Evolutionary conservation across 176 grass and related monocot species (phyloP).

Genomic region (Oryza meyeriana): DNA sequence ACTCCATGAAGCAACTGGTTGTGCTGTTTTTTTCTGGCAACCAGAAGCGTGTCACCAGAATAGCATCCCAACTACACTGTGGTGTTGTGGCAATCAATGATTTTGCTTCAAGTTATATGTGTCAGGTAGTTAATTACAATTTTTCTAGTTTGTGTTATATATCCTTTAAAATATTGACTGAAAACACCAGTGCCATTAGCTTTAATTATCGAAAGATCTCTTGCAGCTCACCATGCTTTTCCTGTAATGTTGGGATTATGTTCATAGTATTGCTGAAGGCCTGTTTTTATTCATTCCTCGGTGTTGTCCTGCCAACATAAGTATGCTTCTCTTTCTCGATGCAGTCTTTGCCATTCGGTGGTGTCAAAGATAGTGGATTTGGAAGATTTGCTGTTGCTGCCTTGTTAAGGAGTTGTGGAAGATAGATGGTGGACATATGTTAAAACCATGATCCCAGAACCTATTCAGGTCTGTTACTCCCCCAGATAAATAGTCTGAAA

Average conservation of each 20-base stretch:
- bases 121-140: constrained; percentile 52
- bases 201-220: background rate
- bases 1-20: constrained; percentile 30
- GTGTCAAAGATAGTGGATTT: constrained; percentile 92
- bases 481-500: background rate
- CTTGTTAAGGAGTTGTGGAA: constrained; percentile 85
- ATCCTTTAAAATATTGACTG: background rate
- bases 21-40: constrained; percentile 79
- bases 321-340: background rate
- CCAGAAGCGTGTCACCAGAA: constrained; percentile 73
- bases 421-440: constrained; percentile 92
- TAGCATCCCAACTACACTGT: constrained; percentile 80
- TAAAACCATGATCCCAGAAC: constrained; percentile 79
- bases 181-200: background rate
- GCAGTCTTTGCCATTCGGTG: constrained; percentile 90
- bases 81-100: constrained; percentile 87
- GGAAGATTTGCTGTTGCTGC: constrained; percentile 91
- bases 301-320: background rate
- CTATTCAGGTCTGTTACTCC: constrained; percentile 73
- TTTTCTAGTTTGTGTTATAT: constrained; percentile 1
- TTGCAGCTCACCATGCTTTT: background rate
- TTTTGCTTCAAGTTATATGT: constrained; percentile 96
- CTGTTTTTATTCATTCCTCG: background rate
- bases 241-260: background rate
- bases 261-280: background rate